A percentile compares a stretch with the other conserved stretches of the same genome.
These are phyloP conservation scores for Cryphonectria nitschkei DNA, from an alignment of 2,329 filamentous ascomycete species.

Conservation along the genomic window DNA sequence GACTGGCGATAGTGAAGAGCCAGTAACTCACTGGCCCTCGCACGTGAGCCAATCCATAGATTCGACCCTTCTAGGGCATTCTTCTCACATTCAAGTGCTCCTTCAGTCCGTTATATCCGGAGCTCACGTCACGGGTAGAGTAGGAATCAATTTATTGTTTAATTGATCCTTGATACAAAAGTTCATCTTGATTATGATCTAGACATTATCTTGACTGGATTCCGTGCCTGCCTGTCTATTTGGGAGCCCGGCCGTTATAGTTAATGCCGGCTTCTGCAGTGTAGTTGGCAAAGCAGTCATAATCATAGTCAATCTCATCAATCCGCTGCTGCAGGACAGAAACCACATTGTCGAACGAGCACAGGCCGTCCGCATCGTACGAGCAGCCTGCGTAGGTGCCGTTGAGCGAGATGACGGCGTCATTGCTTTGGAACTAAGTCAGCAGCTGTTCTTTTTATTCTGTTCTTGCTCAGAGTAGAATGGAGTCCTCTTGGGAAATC, in stretches of 20 bases:
- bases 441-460: not conserved
- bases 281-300: slow-evolving; percentile 39
- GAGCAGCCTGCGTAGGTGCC: slow-evolving; percentile 36
- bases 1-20: too few relatives aligned
- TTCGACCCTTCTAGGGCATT: too few relatives aligned
- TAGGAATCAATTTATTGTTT: too few relatives aligned
- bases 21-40: too few relatives aligned
- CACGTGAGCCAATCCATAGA: too few relatives aligned
- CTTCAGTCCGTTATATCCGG: not conserved
- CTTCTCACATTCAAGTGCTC: not conserved
- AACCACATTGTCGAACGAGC: slow-evolving; percentile 39
- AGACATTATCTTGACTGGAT: slow-evolving; percentile 28
- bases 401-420: slow-evolving; percentile 38
- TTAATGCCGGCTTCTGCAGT: slow-evolving; percentile 34
- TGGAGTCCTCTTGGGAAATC: not conserved
- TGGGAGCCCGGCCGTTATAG: slow-evolving; percentile 39
- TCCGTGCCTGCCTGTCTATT: slow-evolving; percentile 24
- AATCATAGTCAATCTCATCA: slow-evolving; percentile 39
- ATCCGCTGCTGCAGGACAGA: slow-evolving; percentile 36
- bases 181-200: slow-evolving; percentile 12
- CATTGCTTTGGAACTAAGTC: slow-evolving; percentile 35
- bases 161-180: too few relatives aligned
- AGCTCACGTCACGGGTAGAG: not conserved
- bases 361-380: slow-evolving; percentile 36
- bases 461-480: not conserved